These are phyloP conservation scores for Rossbeevera mucosa DNA, from an alignment of 768 basidiomycete genomes.

Conservation along the genomic window DNA sequence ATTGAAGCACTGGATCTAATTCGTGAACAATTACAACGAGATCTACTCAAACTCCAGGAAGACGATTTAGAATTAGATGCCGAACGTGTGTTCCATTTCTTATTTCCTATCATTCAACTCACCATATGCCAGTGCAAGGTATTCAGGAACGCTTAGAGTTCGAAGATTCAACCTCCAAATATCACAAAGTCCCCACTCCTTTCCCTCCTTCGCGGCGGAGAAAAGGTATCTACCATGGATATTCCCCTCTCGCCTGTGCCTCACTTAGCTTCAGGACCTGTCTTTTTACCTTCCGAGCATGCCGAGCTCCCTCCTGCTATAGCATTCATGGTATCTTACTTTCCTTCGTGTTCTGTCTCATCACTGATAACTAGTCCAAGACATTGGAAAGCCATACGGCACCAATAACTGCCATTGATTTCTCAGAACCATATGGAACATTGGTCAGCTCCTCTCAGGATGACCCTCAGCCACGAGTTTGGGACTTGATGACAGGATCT, in stretches of 20 bases:
- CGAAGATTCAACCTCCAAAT: slow-evolving; percentile 46
- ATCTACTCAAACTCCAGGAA: slow-evolving; percentile 84
- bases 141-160: slow-evolving; percentile 80
- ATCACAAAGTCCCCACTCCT: slow-evolving; percentile 14
- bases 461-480: slow-evolving; percentile 84
- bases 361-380: slow-evolving; percentile 37
- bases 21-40: slow-evolving; percentile 71
- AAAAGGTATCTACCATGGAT: slow-evolving; percentile 20
- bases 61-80: slow-evolving; percentile 97
- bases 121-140: slow-evolving; percentile 63
- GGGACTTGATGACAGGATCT: slow-evolving; percentile 89
- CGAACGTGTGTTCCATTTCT: slow-evolving; percentile 62
- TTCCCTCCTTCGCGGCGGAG: slow-evolving; percentile 30
- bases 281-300: slow-evolving; percentile 95
- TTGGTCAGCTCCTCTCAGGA: slow-evolving; percentile 85
- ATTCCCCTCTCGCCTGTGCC: neutral
- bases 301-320: slow-evolving; percentile 91
- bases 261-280: slow-evolving; percentile 57
- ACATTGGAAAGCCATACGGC: slow-evolving; percentile 77
- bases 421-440: slow-evolving; percentile 94
- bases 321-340: slow-evolving; percentile 82
- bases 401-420: slow-evolving; percentile 85
- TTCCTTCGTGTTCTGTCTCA: neutral
- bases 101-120: neutral
- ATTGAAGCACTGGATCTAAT: slow-evolving; percentile 82